Evolutionary conservation across 129 eudicot species (phyloP).

Genomic region (Flaveria robusta): DNA sequence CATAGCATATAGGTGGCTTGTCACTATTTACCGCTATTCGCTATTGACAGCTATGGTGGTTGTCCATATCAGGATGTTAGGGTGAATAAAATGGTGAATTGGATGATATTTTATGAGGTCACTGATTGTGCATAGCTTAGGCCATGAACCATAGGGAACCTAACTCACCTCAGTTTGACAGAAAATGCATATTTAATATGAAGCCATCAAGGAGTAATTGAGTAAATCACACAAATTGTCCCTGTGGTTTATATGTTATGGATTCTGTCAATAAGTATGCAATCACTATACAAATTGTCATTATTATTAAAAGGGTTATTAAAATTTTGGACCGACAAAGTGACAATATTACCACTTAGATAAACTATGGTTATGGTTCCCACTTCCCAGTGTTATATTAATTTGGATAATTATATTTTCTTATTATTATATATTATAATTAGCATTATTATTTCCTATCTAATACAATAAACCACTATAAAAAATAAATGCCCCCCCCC

Average conservation of each 20-base stretch:
- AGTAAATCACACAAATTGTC: constrained; percentile 3
- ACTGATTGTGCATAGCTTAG: neutral
- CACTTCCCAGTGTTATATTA: neutral
- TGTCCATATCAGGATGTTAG: neutral
- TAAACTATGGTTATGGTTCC: neutral
- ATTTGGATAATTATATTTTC: too few relatives aligned
- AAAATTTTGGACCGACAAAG: neutral
- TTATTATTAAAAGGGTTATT: neutral
- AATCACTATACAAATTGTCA: too few relatives aligned
- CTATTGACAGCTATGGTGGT: too few relatives aligned
- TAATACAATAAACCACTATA: too few relatives aligned
- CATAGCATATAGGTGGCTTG: too few relatives aligned
- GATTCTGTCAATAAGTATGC: neutral
- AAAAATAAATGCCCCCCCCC: too few relatives aligned
- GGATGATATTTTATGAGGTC: neutral
- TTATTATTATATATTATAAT: too few relatives aligned
- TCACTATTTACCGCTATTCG: too few relatives aligned
- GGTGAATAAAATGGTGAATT: neutral
- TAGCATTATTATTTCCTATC: neutral
- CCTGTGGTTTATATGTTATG: neutral
- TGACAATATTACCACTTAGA: neutral
- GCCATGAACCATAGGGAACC: neutral
- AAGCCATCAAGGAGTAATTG: neutral
- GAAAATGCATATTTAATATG: neutral
- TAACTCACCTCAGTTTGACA: neutral